A percentile compares a stretch with the other conserved stretches of the same genome.
phyloP scores from a whole-genome alignment of 1,284 basidiomycete species.

The Tilletia indica region DNA sequence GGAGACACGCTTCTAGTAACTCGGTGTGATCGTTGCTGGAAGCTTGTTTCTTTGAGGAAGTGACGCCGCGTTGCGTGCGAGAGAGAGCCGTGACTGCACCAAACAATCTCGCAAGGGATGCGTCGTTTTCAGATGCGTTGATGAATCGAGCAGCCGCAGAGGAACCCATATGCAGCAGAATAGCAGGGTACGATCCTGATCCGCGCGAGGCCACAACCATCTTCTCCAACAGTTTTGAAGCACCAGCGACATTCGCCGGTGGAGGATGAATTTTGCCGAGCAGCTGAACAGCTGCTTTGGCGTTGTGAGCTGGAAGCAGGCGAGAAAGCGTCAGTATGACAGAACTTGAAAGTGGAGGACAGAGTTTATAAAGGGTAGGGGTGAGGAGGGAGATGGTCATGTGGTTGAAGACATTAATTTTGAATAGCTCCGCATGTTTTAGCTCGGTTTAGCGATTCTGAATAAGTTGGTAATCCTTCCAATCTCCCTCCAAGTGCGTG shows the following conservation, averaged over 20 bases:
- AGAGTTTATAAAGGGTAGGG: background rate
- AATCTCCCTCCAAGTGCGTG: background rate
- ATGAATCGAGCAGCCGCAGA: too few relatives aligned
- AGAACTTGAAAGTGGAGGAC: background rate
- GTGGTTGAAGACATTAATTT: conserved; percentile 13
- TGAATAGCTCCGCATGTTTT: conserved; percentile 1
- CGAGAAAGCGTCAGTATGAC: background rate
- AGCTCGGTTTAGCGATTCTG: conserved; percentile 19
- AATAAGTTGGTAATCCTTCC: conserved; percentile 16
- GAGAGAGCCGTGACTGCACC: too few relatives aligned
- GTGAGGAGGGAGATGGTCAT: conserved; percentile 9
- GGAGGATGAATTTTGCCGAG: too few relatives aligned
- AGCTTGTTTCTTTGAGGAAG: too few relatives aligned
- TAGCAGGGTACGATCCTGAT: background rate
- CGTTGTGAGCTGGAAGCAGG: background rate
- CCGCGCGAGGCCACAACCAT: background rate
- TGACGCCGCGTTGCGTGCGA: too few relatives aligned
- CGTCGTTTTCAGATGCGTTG: too few relatives aligned
- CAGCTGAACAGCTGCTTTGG: too few relatives aligned
- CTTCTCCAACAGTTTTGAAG: background rate
- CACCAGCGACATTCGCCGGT: too few relatives aligned
- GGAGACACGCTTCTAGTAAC: background rate
- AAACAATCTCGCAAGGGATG: too few relatives aligned
- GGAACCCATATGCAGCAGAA: background rate
- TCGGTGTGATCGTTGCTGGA: background rate